Evolutionary conservation across 768 basidiomycete species (phyloP), one percentile per base, ranked within the genome.

Genomic region (Fomitopsis serialis): DNA sequence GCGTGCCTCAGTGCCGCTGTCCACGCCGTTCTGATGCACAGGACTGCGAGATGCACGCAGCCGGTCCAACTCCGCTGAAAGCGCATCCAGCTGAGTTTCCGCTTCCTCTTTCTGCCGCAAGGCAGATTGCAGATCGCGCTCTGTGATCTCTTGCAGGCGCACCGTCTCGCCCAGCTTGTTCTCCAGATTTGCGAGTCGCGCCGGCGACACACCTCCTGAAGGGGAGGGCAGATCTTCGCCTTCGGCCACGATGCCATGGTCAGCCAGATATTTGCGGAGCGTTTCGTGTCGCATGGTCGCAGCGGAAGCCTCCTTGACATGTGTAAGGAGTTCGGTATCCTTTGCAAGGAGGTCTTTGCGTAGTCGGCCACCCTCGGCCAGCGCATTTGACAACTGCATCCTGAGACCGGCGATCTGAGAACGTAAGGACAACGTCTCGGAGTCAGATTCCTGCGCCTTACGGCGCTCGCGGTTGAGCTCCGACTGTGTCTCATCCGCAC

Each of bases 221-320:
- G 29, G 29, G 29, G 77, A 74, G 2, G 78, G 77, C 42, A 84
- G 60, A 35, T 87, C 82, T 46, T 85, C 87, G 19, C 92, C 90
- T 50, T 89, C 86, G 19, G 88, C 72, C 24, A 78, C 78, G 49
- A 98, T 79, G 15, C 94, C 96, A 63, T 89, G 85, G 63, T 98
- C 97, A 21, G 85, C 82, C 45, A 98, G 78, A 64, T 98, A 85
- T 64, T 83, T 88, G 44, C 92, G 84, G 54, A 98, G 74, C 74
- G 91, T 86, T 23, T 76, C 80, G 58, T 90, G 73, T 55, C 90
- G 88, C 56, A 93, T 72, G 54, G 79, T 82, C 1, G 84, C 73
- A 54, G 93, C 89, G 0, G 85, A 74, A 0, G 81, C 75, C 45
- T 86, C 81, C 64, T 84, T 84, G 29, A 75, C 60, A 61, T 81